A percentile compares a stretch with the other conserved stretches of the same genome.
phyloP scores from a whole-genome alignment of 164 flowering plant species.

The Nymphaea colorata region DNA sequence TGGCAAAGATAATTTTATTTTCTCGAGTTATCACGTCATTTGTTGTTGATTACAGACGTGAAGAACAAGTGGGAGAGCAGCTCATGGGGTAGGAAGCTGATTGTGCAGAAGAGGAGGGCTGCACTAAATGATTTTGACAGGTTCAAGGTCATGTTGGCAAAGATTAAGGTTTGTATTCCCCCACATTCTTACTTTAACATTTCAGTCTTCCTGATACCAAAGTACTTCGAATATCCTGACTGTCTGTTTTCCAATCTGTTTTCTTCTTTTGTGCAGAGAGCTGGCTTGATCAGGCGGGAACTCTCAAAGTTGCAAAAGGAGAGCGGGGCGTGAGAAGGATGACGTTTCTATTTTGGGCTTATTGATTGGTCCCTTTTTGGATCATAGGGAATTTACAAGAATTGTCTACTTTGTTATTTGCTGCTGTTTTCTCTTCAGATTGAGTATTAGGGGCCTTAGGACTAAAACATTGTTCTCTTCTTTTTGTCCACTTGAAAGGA shows the following conservation, averaged over 20 bases:
- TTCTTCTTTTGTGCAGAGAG: constrained; percentile 38
- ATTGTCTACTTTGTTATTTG: not conserved
- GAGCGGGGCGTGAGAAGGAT: constrained; percentile 20
- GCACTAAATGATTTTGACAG: constrained; percentile 76
- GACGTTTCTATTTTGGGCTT: not conserved
- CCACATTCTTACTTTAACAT: not conserved
- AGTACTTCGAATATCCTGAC: not conserved
- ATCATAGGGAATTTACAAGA: not conserved
- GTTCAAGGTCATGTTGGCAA: constrained; percentile 79
- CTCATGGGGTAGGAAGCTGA: constrained; percentile 84
- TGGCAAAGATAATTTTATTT: no score
- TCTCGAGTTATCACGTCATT: no score
- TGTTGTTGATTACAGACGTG: constrained; percentile 39
- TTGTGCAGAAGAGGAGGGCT: constrained; percentile 80
- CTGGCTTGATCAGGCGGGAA: constrained; percentile 61
- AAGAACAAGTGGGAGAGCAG: constrained; percentile 83
- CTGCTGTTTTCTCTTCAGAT: not conserved
- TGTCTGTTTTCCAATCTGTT: not conserved
- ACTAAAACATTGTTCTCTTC: not conserved
- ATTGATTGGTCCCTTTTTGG: not conserved
- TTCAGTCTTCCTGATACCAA: not conserved
- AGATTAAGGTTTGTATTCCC: constrained; percentile 56
- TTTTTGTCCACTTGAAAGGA: not conserved
- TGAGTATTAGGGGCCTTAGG: not conserved
- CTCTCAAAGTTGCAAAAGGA: constrained; percentile 70